A percentile compares a stretch with the other conserved stretches of the same genome.
Conservation (phyloP, 2,329 filamentous ascomycete genomes). For the Paradendryphiella salina region DNA sequence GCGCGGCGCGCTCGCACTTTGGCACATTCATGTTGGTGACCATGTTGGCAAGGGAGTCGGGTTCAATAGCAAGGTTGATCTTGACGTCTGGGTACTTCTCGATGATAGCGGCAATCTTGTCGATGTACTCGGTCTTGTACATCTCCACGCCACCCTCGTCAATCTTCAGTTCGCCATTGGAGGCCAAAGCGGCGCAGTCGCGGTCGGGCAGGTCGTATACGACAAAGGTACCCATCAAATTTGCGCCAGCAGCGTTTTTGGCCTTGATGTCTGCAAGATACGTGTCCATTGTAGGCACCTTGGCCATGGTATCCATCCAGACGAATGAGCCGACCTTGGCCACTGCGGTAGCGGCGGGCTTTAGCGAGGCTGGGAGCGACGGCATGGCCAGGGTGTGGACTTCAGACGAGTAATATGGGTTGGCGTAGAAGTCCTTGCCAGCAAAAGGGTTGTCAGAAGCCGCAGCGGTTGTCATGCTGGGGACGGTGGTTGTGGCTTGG, state of each 20-base stretch:
- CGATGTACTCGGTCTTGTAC: slow-evolving; percentile 57
- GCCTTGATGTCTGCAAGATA: slow-evolving; percentile 54
- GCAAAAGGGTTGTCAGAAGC: slow-evolving; percentile 55
- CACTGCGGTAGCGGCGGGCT: slow-evolving; percentile 54
- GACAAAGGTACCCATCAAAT: slow-evolving; percentile 58
- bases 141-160: slow-evolving; percentile 56
- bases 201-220: slow-evolving; percentile 67
- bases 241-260: slow-evolving; percentile 55
- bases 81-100: slow-evolving; percentile 57
- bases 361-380: slow-evolving; percentile 59
- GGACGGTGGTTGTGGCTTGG: slow-evolving; percentile 16
- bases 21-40: slow-evolving; percentile 61
- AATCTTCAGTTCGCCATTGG: slow-evolving; percentile 64
- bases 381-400: slow-evolving; percentile 63
- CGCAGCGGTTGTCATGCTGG: slow-evolving; percentile 18
- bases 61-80: slow-evolving; percentile 56
- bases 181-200: slow-evolving; percentile 65
- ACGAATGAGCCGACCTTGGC: slow-evolving; percentile 57
- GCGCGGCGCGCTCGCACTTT: slow-evolving; percentile 59
- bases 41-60: slow-evolving; percentile 59
- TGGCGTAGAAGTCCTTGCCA: slow-evolving; percentile 56
- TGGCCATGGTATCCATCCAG: slow-evolving; percentile 57
- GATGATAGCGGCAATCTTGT: slow-evolving; percentile 58
- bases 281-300: slow-evolving; percentile 54
- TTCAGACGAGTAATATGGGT: slow-evolving; percentile 59